Conservation (phyloP, 78 protist genomes). For the Dictyostelium purpureum region DNA sequence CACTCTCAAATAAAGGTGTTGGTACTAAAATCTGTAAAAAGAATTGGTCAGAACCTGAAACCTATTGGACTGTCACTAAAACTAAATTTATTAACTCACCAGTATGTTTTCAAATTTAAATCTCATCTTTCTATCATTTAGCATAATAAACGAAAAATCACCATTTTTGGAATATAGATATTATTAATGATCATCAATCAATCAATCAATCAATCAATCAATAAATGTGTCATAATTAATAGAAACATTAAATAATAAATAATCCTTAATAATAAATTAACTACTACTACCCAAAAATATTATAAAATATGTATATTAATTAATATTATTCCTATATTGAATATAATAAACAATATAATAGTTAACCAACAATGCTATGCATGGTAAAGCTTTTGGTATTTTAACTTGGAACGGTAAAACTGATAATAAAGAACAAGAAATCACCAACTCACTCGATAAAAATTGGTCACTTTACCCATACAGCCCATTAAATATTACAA, state of each 20-base stretch:
- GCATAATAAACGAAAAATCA: too few relatives aligned
- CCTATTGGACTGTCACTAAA: conserved; percentile 73
- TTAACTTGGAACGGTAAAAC: conserved; percentile 68
- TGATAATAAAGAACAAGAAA: neutral
- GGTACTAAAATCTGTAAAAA: conserved; percentile 43
- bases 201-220: too few relatives aligned
- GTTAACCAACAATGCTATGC: neutral
- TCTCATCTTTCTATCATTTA: too few relatives aligned
- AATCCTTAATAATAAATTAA: too few relatives aligned
- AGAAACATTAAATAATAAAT: too few relatives aligned
- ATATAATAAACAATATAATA: neutral
- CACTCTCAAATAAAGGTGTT: conserved; percentile 54
- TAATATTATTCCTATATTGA: neutral
- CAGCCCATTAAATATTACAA: too few relatives aligned
- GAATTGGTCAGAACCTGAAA: conserved; percentile 36
- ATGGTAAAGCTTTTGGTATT: conserved; percentile 55
- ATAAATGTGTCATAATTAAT: neutral
- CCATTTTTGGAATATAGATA: too few relatives aligned
- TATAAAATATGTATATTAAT: neutral
- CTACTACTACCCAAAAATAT: neutral
- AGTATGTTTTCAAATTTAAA: too few relatives aligned
- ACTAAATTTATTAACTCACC: neutral
- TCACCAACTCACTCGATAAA: conserved; percentile 7
- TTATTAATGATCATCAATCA: too few relatives aligned
- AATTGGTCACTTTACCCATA: conserved; percentile 59